A percentile compares a stretch with the other conserved stretches of the same genome.
These are phyloP conservation scores for Penicillium sp. DNA, from an alignment of 2,329 filamentous ascomycete species.

Conservation along the genomic window DNA sequence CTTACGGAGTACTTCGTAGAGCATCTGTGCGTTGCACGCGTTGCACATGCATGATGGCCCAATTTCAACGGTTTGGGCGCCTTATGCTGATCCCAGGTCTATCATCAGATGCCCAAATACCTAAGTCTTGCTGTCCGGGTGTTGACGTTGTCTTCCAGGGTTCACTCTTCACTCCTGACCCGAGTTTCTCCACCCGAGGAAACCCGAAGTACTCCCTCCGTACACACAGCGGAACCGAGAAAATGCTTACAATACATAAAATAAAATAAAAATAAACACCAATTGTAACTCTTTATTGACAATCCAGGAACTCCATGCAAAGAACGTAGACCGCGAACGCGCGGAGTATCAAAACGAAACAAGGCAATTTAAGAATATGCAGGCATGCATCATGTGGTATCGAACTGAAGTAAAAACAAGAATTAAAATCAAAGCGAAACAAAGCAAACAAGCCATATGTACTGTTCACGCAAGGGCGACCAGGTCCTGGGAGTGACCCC, in stretches of 20 bases:
- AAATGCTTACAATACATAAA: too few species aligned
- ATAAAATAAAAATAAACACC: neutral
- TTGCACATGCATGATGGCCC: slow-evolving; percentile 2
- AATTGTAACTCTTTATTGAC: slow-evolving; percentile 2
- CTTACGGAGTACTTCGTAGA: too few species aligned
- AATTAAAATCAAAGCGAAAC: neutral
- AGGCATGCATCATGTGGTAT: slow-evolving; percentile 7
- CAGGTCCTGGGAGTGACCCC: neutral
- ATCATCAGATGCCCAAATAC: neutral
- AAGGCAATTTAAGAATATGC: slow-evolving; percentile 5
- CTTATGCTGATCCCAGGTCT: neutral
- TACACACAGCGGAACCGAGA: too few species aligned
- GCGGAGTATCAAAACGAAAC: neutral
- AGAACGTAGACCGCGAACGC: neutral
- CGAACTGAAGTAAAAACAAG: neutral
- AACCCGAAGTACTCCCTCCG: too few species aligned
- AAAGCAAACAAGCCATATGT: neutral
- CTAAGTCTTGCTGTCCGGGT: too few species aligned
- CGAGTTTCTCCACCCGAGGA: too few species aligned
- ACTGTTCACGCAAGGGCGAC: neutral
- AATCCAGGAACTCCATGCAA: neutral
- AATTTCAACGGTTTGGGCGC: neutral
- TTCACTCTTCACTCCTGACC: too few species aligned
- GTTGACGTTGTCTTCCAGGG: too few species aligned
- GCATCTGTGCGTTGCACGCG: neutral